phyloP scores from a whole-genome alignment of 2,329 filamentous ascomycete genomes.

The Nakataea oryzae region DNA sequence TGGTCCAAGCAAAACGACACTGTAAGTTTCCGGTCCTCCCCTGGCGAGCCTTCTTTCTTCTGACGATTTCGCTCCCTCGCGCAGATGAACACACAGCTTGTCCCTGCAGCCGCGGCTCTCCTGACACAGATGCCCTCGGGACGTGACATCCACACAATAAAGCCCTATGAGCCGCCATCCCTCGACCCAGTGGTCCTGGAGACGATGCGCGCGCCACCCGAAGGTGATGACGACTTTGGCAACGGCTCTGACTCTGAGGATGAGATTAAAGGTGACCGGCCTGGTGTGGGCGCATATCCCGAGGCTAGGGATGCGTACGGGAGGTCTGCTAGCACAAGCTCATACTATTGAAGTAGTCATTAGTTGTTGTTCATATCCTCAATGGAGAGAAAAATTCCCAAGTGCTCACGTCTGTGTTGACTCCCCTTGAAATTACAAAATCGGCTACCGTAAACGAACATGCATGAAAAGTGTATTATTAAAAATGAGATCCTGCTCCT shows the following conservation, averaged over 20 bases:
- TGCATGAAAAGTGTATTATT: no score
- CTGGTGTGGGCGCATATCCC: constrained; percentile 5
- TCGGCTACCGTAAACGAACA: no score
- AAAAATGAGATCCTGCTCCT: no score
- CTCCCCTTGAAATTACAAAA: no score
- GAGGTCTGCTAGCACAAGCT: constrained; percentile 3
- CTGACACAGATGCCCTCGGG: constrained; percentile 77
- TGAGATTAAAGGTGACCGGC: constrained; percentile 12
- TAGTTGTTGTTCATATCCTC: background rate
- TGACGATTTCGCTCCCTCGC: background rate
- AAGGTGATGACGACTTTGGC: constrained; percentile 29
- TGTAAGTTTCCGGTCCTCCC: constrained; percentile 38
- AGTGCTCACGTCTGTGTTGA: no score
- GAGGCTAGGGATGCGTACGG: constrained; percentile 3
- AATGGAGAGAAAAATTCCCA: background rate
- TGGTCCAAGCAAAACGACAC: constrained; percentile 93
- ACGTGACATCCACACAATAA: constrained; percentile 69
- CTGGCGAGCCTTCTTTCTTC: background rate
- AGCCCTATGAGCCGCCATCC: constrained; percentile 53
- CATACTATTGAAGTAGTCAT: background rate
- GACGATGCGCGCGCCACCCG: constrained; percentile 44
- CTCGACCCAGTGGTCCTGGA: constrained; percentile 58
- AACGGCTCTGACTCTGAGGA: constrained; percentile 31
- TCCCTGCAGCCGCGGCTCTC: constrained; percentile 63
- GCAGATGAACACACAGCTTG: constrained; percentile 67